These are phyloP conservation scores for Dinochytrium kinnereticum DNA, from an alignment of 371 early-diverging fungal genomes.

Conservation along the genomic window DNA sequence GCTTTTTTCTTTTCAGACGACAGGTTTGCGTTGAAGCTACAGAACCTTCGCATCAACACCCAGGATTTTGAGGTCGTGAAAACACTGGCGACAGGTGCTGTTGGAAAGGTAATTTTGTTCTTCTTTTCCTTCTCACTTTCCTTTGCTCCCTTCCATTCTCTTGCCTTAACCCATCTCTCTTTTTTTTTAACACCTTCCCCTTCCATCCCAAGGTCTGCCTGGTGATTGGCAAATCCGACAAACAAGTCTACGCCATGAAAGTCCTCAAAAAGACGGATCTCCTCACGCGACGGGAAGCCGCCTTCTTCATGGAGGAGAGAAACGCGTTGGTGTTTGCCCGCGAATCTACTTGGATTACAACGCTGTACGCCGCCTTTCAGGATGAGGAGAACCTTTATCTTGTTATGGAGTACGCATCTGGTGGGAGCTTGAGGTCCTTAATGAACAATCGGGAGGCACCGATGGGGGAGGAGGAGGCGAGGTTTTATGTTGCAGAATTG, in stretches of 20 bases:
- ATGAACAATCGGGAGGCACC: constrained; percentile 51
- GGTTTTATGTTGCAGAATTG: constrained; percentile 66
- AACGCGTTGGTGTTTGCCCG: constrained; percentile 75
- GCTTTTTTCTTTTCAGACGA: constrained; percentile 57
- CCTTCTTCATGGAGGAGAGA: constrained; percentile 90
- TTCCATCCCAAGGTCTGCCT: constrained; percentile 66
- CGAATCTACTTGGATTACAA: constrained; percentile 78
- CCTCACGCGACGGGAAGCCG: constrained; percentile 82
- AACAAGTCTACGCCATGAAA: constrained; percentile 94
- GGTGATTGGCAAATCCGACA: constrained; percentile 71
- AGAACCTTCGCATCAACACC: constrained; percentile 69
- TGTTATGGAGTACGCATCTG: constrained; percentile 75
- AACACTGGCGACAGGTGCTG: constrained; percentile 89
- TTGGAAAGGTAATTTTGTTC: constrained; percentile 73
- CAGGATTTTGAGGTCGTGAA: constrained; percentile 87
- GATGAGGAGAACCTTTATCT: constrained; percentile 72
- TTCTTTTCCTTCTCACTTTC: not conserved
- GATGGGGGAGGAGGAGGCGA: constrained; percentile 58
- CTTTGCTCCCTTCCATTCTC: no score
- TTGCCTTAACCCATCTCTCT: not conserved
- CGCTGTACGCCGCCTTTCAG: constrained; percentile 67
- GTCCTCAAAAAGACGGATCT: constrained; percentile 86
- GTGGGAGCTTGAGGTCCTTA: constrained; percentile 59
- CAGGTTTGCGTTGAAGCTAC: constrained; percentile 60
- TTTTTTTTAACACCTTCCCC: not conserved